Base-by-base conservation (phyloP, 2,329 filamentous ascomycete genomes). In the Xylariaceae sp. region DNA sequence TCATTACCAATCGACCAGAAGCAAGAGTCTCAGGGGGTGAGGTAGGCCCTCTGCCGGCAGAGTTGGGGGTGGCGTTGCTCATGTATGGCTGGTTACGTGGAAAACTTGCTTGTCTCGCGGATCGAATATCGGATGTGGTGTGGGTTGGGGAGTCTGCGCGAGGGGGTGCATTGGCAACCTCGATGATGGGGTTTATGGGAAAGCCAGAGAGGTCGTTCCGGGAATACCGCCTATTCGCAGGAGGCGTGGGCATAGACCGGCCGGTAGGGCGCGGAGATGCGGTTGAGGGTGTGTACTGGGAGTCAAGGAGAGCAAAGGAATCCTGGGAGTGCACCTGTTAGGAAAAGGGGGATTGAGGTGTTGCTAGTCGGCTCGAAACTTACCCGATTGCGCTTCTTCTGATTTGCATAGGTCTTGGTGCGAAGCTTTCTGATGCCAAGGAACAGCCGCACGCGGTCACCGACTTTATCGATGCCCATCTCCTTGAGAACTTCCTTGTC, bases 401-500 rank as follows among this genome's bases (percentile, higher is more conserved):
- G 82, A 59, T 86, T 88, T 48, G 85, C 80, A 55, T 86, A 85
- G 5, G 85, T 80, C 65, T 83, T 88, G 45, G 84, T 89, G 54
- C 88, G 76, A 45, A 93, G 73, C 65, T 89, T 87, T 71, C 92
- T 92, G 63, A 92, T 90, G 55, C 85, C 84, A 51, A 91, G 77
- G 60, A 89, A 91, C 50, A 98, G 85, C 52, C 92, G 87, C 27
- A 98, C 92, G 43, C 93, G 84, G 67, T 98, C 93, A 53, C 93
- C 93, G 54, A 98, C 88, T 69, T 97, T 98, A 57, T 95, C 94
- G 57, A 98, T 92, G 35, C 93, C 93, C 82, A 98, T 95, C 67
- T 98, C 93, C 67, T 95, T 94, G 53, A 98, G 76, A 33, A 95
- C 89, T 45, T 90, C 85, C 73, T 95, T 94, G 68, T 98, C 93